Evolutionary conservation across 306 rosid species (phyloP).

Genomic region (Spatholobus suberectus): DNA sequence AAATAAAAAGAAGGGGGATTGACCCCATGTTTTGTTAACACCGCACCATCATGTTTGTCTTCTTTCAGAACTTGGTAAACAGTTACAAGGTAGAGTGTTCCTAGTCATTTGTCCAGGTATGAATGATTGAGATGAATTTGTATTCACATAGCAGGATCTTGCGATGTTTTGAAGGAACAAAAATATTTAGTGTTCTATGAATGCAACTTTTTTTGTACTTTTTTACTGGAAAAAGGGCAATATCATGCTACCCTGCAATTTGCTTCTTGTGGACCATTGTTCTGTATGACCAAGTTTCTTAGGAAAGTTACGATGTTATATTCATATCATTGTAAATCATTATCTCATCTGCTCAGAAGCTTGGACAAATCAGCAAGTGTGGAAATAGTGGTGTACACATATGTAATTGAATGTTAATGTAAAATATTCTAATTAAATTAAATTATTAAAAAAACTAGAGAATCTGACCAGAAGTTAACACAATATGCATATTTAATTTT

Average conservation of each 20-base stretch:
- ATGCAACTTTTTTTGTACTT: slow-evolving; percentile 21
- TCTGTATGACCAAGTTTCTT: slow-evolving; percentile 40
- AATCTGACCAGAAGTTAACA: too few relatives aligned
- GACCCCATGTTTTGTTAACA: neutral
- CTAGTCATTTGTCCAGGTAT: slow-evolving; percentile 30
- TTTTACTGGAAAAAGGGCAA: neutral
- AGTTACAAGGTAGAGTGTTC: neutral
- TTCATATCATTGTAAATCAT: slow-evolving; percentile 7
- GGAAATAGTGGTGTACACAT: neutral
- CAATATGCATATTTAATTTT: too few relatives aligned
- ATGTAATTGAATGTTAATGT: too few relatives aligned
- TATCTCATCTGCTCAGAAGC: neutral
- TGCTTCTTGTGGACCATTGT: slow-evolving; percentile 37
- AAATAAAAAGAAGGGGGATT: too few relatives aligned
- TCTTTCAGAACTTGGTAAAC: slow-evolving; percentile 1
- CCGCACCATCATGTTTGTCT: slow-evolving; percentile 2
- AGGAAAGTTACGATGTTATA: slow-evolving; percentile 5
- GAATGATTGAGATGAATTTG: slow-evolving; percentile 41
- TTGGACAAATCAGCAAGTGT: neutral
- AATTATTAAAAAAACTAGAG: too few relatives aligned
- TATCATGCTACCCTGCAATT: neutral
- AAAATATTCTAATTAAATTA: too few relatives aligned
- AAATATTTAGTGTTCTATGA: slow-evolving; percentile 38
- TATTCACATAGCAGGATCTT: neutral
- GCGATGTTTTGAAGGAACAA: slow-evolving; percentile 31